These are phyloP conservation scores for Ganoderma lingzhi DNA, from an alignment of 1,284 basidiomycete species.

Conservation along the genomic window DNA sequence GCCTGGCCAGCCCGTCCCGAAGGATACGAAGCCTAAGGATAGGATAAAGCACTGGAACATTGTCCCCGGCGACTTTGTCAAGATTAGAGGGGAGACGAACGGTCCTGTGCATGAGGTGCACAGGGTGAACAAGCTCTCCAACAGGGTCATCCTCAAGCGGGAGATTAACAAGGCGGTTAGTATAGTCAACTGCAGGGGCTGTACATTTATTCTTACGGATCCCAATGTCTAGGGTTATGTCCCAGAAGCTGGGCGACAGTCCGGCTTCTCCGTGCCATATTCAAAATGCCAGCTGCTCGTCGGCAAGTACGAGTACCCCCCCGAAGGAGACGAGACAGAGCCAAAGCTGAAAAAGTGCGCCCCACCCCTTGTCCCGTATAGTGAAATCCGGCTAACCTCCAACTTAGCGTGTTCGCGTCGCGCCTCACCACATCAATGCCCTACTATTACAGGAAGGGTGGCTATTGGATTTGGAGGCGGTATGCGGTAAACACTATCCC, in stretches of 20 bases:
- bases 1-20: constrained; percentile 44
- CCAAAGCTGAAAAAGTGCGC: constrained; percentile 56
- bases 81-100: constrained; percentile 69
- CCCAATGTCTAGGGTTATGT: constrained; percentile 19
- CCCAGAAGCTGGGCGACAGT: constrained; percentile 39
- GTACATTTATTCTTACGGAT: background rate
- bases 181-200: background rate
- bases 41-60: constrained; percentile 88
- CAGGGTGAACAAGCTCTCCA: constrained; percentile 75
- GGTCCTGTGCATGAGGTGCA: constrained; percentile 71
- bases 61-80: constrained; percentile 82
- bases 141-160: constrained; percentile 74
- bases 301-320: constrained; percentile 68
- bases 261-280: constrained; percentile 69
- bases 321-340: constrained; percentile 51
- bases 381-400: background rate
- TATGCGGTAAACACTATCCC: constrained; percentile 72
- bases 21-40: constrained; percentile 67
- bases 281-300: constrained; percentile 80
- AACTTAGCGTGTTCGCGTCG: constrained; percentile 74
- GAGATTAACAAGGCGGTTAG: constrained; percentile 48
- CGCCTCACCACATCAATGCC: constrained; percentile 69
- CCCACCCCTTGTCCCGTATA: background rate
- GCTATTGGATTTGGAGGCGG: constrained; percentile 70
- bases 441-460: constrained; percentile 58